Conservation (phyloP, 768 basidiomycete species). For the Russula griseocarnosa region DNA sequence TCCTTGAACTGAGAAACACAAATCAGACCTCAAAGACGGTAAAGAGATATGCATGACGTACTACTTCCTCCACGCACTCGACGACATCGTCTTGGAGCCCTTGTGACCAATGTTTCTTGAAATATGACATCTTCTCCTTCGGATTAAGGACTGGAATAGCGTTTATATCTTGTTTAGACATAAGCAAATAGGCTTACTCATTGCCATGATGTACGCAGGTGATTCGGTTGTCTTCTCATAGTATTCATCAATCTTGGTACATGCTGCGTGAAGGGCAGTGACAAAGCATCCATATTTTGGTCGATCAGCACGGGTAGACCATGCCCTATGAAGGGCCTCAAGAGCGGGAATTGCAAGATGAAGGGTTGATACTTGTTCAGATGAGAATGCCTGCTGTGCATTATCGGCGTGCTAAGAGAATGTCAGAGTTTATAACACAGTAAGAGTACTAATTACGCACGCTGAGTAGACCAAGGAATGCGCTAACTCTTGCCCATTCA, state of each 20-base stretch:
- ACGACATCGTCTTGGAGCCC: background rate
- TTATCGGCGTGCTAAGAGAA: background rate
- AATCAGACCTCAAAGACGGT: too few relatives aligned
- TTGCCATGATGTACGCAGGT: background rate
- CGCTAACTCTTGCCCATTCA: background rate
- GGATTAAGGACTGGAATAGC: background rate
- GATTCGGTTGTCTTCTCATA: background rate
- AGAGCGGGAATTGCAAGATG: background rate
- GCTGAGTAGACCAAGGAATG: background rate
- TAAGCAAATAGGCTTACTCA: background rate
- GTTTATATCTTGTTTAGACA: background rate
- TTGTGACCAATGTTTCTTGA: background rate
- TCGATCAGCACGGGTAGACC: background rate
- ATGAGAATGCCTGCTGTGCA: background rate
- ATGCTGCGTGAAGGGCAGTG: background rate
- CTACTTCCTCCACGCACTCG: background rate
- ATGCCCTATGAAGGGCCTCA: background rate
- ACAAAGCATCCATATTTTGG: fast-evolving
- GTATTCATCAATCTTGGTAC: background rate
- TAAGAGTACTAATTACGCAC: background rate
- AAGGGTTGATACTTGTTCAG: background rate
- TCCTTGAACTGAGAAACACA: too few relatives aligned
- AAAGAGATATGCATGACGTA: background rate
- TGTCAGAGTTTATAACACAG: too few relatives aligned
- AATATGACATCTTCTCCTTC: background rate